Base-by-base conservation (phyloP, 2,329 filamentous ascomycete genomes). In the Alternaria triticimaculans region DNA sequence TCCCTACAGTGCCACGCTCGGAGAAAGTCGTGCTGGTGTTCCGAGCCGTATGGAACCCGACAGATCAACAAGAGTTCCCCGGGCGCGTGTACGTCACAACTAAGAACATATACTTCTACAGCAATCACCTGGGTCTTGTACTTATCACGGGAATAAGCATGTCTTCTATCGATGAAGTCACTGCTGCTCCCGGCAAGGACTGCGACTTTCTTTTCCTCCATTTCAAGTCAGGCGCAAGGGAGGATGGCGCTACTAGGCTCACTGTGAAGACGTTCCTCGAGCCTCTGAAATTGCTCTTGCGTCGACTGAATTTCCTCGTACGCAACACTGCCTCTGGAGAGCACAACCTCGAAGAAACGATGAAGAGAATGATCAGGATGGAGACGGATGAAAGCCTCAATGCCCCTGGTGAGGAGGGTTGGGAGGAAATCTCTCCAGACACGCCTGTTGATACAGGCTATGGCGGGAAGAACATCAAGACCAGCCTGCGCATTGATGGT, bases 231-330 rank as follows among this genome's bases (percentile, higher is more conserved):
- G 84, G 83, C 46, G 87, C 87, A 58, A 87, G 88, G 62, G 87
- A 86, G 64, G 85, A 86, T 46, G 89, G 87, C 12, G 90, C 90
- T 51, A 89, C 90, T 4, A 87, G 93, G 56, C 88, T 98, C 63
- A 95, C 92, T 0, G 88, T 99, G 76, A 98, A 97, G 82, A 92
- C 93, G 0, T 99, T 97, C 83, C 84, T 99, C 23, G 95, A 98
- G 71, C 92, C 96, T 23, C 84, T 97, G 46, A 88, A 88, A 65
- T 85, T 98, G 6, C 86, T 99, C 6, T 92, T 97, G 74, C 87
- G 90, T 50, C 89, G 96, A 18, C 84, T 99, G 15, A 96, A 97
- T 76, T 91, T 93, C 65, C 82, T 99, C 26, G 89, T 98, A 4
- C 91, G 92, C 72, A 92, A 96, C 69, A 87, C 92, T 3, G 89